These are phyloP conservation scores for Saccharomycopsis sp. DNA, from an alignment of 805 yeast species.

Conservation along the genomic window DNA sequence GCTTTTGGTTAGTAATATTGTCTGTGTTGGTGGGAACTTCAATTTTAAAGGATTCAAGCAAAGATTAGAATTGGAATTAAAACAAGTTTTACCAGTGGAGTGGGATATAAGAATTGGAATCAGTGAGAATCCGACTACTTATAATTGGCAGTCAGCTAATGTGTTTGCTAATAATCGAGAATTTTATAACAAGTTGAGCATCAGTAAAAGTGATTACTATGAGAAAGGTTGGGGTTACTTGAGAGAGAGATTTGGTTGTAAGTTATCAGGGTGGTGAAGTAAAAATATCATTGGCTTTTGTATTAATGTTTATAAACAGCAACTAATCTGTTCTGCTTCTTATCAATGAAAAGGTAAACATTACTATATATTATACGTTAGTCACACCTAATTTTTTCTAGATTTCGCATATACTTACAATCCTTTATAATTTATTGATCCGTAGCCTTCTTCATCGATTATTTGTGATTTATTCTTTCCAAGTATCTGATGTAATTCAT, in stretches of 20 bases:
- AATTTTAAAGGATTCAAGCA: slow-evolving; percentile 59
- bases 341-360: slow-evolving; percentile 3
- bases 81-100: slow-evolving; percentile 62
- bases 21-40: slow-evolving; percentile 77
- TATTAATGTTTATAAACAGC: slow-evolving; percentile 10
- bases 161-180: slow-evolving; percentile 32
- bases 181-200: slow-evolving; percentile 41
- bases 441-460: slow-evolving; percentile 10
- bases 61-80: slow-evolving; percentile 55
- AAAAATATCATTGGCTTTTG: neutral
- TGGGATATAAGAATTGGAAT: slow-evolving; percentile 52
- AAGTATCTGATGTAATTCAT: slow-evolving; percentile 3
- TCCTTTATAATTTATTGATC: slow-evolving; percentile 7
- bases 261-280: slow-evolving; percentile 13
- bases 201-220: slow-evolving; percentile 72
- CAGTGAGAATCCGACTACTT: slow-evolving; percentile 34
- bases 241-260: slow-evolving; percentile 40
- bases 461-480: neutral
- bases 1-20: slow-evolving; percentile 69
- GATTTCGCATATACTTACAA: slow-evolving; percentile 1
- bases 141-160: slow-evolving; percentile 55
- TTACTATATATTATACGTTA: slow-evolving; percentile 1
- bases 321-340: neutral
- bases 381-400: neutral
- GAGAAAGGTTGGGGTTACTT: slow-evolving; percentile 74